Evolutionary conservation across 2,329 filamentous ascomycete genomes (phyloP).

Genomic region (Sarocladiaceae sp.): DNA sequence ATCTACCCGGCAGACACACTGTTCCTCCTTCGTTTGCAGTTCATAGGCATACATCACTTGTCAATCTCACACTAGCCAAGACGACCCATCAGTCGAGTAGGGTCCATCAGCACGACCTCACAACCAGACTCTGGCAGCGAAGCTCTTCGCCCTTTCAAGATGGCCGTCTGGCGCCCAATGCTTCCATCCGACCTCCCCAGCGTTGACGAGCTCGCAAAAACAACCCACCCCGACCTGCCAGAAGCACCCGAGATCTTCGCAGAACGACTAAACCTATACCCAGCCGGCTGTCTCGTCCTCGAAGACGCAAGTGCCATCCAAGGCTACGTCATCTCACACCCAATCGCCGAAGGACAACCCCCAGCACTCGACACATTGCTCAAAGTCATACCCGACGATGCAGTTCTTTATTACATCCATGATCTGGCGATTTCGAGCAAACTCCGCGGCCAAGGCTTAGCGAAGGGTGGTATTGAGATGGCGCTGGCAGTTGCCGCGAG

Average conservation of each 20-base stretch:
- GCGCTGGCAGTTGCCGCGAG: slow-evolving; percentile 19
- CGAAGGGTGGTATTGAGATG: slow-evolving; percentile 18
- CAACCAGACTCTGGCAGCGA: no score
- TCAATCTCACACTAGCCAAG: no score
- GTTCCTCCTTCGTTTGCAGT: no score
- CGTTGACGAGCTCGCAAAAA: slow-evolving; percentile 17
- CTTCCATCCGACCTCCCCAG: background rate
- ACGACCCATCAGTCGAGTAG: no score
- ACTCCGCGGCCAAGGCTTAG: slow-evolving; percentile 23
- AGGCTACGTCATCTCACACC: slow-evolving; percentile 32
- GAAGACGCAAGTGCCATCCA: slow-evolving; percentile 16
- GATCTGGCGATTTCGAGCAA: slow-evolving; percentile 27
- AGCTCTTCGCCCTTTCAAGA: background rate
- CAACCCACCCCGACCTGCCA: slow-evolving; percentile 25
- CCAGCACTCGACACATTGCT: slow-evolving; percentile 27
- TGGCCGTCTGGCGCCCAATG: background rate
- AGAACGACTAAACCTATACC: slow-evolving; percentile 29
- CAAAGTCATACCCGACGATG: slow-evolving; percentile 21
- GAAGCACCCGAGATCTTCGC: slow-evolving; percentile 25
- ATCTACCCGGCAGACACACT: no score
- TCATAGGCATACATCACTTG: no score
- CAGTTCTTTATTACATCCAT: slow-evolving; percentile 33
- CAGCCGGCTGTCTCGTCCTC: slow-evolving; percentile 28
- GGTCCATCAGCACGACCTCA: no score
- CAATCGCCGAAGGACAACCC: slow-evolving; percentile 24